Conservation (phyloP, 768 basidiomycete genomes). For the Paxillus involutus region DNA sequence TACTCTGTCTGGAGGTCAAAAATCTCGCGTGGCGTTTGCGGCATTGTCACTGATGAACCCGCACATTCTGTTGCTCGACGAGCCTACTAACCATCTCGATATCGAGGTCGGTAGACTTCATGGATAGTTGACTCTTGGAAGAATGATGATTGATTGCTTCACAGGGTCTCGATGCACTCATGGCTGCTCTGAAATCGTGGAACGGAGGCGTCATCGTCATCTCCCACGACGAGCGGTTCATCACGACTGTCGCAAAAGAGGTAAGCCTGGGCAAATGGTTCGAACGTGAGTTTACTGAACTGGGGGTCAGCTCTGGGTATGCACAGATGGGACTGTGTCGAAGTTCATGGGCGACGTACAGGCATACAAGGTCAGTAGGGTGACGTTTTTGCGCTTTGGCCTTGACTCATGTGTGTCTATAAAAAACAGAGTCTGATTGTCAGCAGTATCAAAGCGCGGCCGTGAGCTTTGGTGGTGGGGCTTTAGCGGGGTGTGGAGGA, state of each 20-base stretch:
- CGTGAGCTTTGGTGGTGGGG: slow-evolving; percentile 33
- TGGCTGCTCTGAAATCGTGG: slow-evolving; percentile 77
- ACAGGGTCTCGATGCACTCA: slow-evolving; percentile 92
- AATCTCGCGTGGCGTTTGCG: slow-evolving; percentile 93
- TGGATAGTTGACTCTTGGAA: not conserved
- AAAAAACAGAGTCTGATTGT: slow-evolving; percentile 66
- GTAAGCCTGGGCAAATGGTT: slow-evolving; percentile 33
- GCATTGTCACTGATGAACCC: slow-evolving; percentile 83
- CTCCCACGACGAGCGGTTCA: slow-evolving; percentile 95
- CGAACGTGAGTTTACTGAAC: not conserved
- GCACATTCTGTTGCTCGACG: slow-evolving; percentile 91
- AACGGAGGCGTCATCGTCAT: slow-evolving; percentile 92
- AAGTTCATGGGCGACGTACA: slow-evolving; percentile 92
- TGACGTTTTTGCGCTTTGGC: not conserved
- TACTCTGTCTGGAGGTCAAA: slow-evolving; percentile 93
- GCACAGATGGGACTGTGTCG: slow-evolving; percentile 74
- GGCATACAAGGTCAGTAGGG: slow-evolving; percentile 73
- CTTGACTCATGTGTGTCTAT: slow-evolving; percentile 6
- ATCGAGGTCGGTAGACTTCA: slow-evolving; percentile 64
- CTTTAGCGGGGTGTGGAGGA: not conserved
- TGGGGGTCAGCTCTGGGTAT: slow-evolving; percentile 80
- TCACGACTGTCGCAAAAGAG: slow-evolving; percentile 85
- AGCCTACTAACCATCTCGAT: slow-evolving; percentile 97
- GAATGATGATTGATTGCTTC: slow-evolving; percentile 4
- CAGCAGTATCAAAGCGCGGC: slow-evolving; percentile 63